These are phyloP conservation scores for Phyllosticta capitalensis DNA, from an alignment of 2,329 filamentous ascomycete species.

Conservation along the genomic window DNA sequence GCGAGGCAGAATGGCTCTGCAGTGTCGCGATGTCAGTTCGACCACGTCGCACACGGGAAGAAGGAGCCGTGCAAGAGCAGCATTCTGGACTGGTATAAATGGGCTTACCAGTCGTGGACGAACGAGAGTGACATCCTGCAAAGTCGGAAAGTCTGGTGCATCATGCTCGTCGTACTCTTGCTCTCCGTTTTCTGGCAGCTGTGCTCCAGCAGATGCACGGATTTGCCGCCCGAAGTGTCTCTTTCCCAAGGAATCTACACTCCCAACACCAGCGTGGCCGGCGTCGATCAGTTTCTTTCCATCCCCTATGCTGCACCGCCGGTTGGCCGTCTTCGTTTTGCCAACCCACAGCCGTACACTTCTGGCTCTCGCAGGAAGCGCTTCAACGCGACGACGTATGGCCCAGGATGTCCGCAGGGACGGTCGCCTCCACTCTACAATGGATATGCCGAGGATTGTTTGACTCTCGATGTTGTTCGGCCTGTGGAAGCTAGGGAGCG, in stretches of 20 bases:
- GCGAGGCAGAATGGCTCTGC: not conserved
- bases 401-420: slow-evolving; percentile 37
- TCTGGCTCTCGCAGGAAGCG: slow-evolving; percentile 32
- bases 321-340: slow-evolving; percentile 10
- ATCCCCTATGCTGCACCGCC: slow-evolving; percentile 11
- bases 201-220: not conserved
- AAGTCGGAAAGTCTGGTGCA: not conserved
- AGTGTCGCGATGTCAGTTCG: not conserved
- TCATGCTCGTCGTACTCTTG: not conserved
- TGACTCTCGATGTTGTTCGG: slow-evolving; percentile 26
- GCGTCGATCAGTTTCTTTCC: slow-evolving; percentile 8
- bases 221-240: not conserved
- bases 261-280: not conserved
- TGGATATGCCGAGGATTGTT: slow-evolving; percentile 17
- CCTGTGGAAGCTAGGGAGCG: slow-evolving; percentile 28
- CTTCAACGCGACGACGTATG: slow-evolving; percentile 30
- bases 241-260: slow-evolving; percentile 4
- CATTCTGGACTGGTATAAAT: not conserved
- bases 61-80: not conserved
- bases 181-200: not conserved
- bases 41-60: not conserved
- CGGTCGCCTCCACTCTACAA: not conserved
- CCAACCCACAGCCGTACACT: slow-evolving; percentile 11
- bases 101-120: not conserved
- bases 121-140: not conserved